Evolutionary conservation across 768 basidiomycete genomes (phyloP).

Genomic region (Lentinus brumalis): DNA sequence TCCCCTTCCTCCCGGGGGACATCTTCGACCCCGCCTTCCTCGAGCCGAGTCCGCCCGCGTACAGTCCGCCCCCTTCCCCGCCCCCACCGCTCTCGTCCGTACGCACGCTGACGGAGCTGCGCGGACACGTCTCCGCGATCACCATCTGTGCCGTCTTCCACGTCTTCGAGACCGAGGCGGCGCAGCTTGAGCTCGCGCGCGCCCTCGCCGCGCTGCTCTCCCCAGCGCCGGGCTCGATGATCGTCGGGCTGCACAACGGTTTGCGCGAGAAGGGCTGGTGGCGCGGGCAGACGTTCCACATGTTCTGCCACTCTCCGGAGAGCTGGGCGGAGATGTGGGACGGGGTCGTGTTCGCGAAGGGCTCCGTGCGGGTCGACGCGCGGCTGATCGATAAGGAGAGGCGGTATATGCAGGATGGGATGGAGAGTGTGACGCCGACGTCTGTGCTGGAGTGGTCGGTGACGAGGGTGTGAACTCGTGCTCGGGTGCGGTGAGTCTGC

Average conservation of each 20-base stretch:
- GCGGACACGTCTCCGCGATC: slow-evolving; percentile 49
- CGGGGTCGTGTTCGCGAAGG: slow-evolving; percentile 36
- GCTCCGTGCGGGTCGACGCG: slow-evolving; percentile 32
- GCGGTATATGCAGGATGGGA: neutral
- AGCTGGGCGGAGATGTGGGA: slow-evolving; percentile 43
- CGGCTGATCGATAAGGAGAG: neutral
- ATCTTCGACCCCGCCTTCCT: slow-evolving; percentile 50
- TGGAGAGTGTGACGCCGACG: neutral
- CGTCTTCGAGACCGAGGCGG: slow-evolving; percentile 41
- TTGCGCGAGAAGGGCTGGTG: slow-evolving; percentile 34
- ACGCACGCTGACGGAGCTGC: slow-evolving; percentile 40
- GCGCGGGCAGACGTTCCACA: slow-evolving; percentile 7
- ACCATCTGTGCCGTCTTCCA: slow-evolving; percentile 54
- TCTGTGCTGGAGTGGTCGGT: slow-evolving; percentile 35
- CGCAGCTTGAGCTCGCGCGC: slow-evolving; percentile 44
- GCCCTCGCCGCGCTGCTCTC: slow-evolving; percentile 44
- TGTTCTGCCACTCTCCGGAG: slow-evolving; percentile 41
- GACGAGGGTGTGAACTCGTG: neutral
- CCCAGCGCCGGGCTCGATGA: slow-evolving; percentile 44
- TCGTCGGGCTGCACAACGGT: slow-evolving; percentile 46
- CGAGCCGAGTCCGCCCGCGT: slow-evolving; percentile 3
- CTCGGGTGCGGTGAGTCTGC: neutral
- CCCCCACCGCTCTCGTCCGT: slow-evolving; percentile 35
- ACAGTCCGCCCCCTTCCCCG: neutral
- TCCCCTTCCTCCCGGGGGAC: slow-evolving; percentile 58